Conservation (phyloP, 768 basidiomycete genomes). For the Suillus fuscotomentosus region DNA sequence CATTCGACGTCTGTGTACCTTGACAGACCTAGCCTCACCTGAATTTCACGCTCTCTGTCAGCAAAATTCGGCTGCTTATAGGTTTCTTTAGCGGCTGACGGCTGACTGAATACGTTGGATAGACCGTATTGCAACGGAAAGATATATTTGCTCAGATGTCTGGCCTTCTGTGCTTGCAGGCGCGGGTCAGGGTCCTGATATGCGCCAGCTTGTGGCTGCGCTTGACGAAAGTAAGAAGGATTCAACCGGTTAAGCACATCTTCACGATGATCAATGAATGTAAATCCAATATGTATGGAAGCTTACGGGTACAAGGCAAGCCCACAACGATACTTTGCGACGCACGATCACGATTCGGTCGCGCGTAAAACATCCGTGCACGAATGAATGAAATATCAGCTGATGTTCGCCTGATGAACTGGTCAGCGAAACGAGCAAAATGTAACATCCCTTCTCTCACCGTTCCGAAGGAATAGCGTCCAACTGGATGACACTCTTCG, state of each 20-base stretch:
- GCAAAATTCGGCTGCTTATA: constrained; percentile 48
- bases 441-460: constrained; percentile 7
- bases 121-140: constrained; percentile 82
- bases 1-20: background rate
- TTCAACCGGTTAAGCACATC: constrained; percentile 66
- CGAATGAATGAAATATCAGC: constrained; percentile 54
- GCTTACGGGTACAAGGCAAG: constrained; percentile 64
- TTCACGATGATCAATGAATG: constrained; percentile 24
- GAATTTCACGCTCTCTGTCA: constrained; percentile 67
- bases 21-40: background rate
- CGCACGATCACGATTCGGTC: constrained; percentile 53
- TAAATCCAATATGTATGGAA: background rate
- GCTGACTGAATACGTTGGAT: constrained; percentile 49
- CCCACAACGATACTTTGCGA: constrained; percentile 55
- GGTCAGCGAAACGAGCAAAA: constrained; percentile 7
- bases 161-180: constrained; percentile 46
- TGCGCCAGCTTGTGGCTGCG: constrained; percentile 21
- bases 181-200: constrained; percentile 46
- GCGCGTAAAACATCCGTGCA: constrained; percentile 64
- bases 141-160: constrained; percentile 77
- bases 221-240: constrained; percentile 37
- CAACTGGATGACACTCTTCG: too few species aligned
- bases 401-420: constrained; percentile 37
- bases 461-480: background rate
- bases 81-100: constrained; percentile 21